Evolutionary conservation across 2,329 filamentous ascomycete genomes (phyloP).

Genomic region (Calonectria hongkongensis): DNA sequence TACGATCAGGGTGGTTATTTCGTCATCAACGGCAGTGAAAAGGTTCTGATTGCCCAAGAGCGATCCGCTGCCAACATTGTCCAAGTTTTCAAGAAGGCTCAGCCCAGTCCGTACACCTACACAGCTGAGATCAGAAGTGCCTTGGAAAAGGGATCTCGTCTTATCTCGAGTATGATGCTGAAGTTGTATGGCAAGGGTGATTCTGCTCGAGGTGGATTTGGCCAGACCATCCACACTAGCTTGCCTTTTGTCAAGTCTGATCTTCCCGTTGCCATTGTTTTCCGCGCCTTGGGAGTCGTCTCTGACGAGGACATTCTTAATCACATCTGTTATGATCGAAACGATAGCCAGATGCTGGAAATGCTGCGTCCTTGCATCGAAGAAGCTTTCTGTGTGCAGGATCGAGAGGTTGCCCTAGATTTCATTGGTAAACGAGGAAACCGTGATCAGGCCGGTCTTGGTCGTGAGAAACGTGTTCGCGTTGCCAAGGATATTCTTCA

Average conservation of each 20-base stretch:
- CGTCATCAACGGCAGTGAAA: conserved; percentile 99
- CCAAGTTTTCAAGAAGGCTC: conserved; percentile 98
- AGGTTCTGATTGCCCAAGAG: conserved; percentile 98
- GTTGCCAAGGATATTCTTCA: conserved; percentile 96
- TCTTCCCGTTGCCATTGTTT: conserved; percentile 95
- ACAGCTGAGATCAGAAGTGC: conserved; percentile 97
- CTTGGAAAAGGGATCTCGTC: conserved; percentile 94
- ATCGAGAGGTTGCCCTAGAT: conserved; percentile 94
- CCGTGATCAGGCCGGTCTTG: conserved; percentile 75
- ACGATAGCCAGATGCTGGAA: conserved; percentile 97
- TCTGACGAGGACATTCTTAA: conserved; percentile 99
- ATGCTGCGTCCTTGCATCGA: conserved; percentile 98
- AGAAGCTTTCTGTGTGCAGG: conserved; percentile 96
- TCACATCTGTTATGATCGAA: conserved; percentile 96
- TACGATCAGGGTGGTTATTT: conserved; percentile 99
- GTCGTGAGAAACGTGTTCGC: conserved; percentile 90
- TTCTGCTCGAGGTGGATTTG: conserved; percentile 83
- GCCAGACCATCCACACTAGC: conserved; percentile 91
- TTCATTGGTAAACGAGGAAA: conserved; percentile 96
- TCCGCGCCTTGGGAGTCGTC: conserved; percentile 95
- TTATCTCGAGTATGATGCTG: conserved; percentile 94
- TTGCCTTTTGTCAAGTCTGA: conserved; percentile 96
- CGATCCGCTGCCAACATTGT: conserved; percentile 98
- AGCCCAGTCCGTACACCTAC: conserved; percentile 93
- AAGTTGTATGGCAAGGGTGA: conserved; percentile 93